Conservation (phyloP, 257 asterid species). For the Petrea volubilis region DNA sequence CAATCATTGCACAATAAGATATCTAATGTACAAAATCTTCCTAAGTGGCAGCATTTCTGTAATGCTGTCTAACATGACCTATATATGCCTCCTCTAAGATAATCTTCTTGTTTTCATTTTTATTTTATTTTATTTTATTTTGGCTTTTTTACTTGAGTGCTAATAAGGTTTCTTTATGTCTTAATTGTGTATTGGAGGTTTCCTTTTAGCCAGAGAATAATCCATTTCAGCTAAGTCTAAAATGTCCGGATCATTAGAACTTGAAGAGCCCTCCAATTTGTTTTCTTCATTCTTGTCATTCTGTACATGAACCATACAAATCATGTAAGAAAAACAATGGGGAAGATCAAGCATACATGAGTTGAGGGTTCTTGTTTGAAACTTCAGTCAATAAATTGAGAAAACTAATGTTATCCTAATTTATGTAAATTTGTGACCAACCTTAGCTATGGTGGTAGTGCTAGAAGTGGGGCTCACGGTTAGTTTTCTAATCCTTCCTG, state of each 20-base stretch:
- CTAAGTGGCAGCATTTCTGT: constrained; percentile 49
- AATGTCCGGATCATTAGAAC: constrained; percentile 33
- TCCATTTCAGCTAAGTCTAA: constrained; percentile 77
- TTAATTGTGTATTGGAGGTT: constrained; percentile 77
- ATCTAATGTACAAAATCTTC: constrained; percentile 40
- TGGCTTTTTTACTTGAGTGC: no score
- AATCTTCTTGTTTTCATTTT: constrained; percentile 2
- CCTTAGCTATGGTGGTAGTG: constrained; percentile 53
- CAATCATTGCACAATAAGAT: constrained; percentile 8
- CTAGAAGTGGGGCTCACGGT: constrained; percentile 40
- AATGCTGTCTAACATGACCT: constrained; percentile 36
- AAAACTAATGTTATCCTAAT: neutral
- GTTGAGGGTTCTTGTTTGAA: neutral
- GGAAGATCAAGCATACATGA: neutral
- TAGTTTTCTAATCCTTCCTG: constrained; percentile 77
- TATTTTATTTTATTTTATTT: no score
- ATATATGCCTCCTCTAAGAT: neutral
- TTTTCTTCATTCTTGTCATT: no score
- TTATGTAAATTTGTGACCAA: constrained; percentile 38
- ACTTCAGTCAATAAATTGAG: neutral
- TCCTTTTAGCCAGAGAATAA: constrained; percentile 66
- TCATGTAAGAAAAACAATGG: neutral
- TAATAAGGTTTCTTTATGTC: no score
- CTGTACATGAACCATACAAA: constrained; percentile 8
- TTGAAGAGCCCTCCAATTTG: no score